phyloP scores from a whole-genome alignment of 192 early-diverging fungal genomes.

The Mortierella hygrophila region DNA sequence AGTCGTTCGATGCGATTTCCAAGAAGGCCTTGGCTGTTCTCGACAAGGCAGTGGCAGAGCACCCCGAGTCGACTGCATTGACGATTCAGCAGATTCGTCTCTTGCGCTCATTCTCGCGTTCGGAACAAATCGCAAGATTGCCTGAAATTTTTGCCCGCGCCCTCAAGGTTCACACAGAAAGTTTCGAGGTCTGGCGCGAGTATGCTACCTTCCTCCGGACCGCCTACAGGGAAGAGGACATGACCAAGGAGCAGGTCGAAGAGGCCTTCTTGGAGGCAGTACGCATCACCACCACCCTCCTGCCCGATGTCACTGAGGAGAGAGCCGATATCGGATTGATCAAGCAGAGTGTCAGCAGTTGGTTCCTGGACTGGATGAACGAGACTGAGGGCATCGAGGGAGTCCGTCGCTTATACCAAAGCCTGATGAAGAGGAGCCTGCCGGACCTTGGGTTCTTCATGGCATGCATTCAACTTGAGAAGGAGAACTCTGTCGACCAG shows the following conservation, averaged over 20 bases:
- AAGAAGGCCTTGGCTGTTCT: conserved; percentile 54
- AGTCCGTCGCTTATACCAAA: conserved; percentile 63
- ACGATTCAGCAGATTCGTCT: conserved; percentile 42
- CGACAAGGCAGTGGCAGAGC: conserved; percentile 59
- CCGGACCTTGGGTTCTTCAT: conserved; percentile 73
- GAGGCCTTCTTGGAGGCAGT: conserved; percentile 63
- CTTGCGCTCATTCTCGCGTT: conserved; percentile 24
- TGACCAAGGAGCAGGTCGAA: conserved; percentile 46
- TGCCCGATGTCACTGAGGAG: conserved; percentile 64
- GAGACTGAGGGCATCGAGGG: conserved; percentile 57
- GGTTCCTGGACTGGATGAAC: conserved; percentile 72
- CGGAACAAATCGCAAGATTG: conserved; percentile 41
- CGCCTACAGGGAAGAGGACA: conserved; percentile 56
- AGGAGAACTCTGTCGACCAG: conserved; percentile 26
- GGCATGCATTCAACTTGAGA: conserved; percentile 72
- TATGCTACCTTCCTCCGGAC: conserved; percentile 59
- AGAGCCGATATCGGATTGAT: conserved; percentile 59
- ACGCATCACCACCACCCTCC: conserved; percentile 58
- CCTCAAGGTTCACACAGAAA: conserved; percentile 53
- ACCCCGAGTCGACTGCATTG: conserved; percentile 25
- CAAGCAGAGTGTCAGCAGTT: conserved; percentile 64
- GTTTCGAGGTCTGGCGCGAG: conserved; percentile 62
- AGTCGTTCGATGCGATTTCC: conserved; percentile 51
- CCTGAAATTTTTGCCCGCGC: conserved; percentile 56
- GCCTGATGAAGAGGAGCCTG: conserved; percentile 65